These are phyloP conservation scores for Ophiostoma himal-ulmi DNA, from an alignment of 2,329 filamentous ascomycete genomes.

Conservation along the genomic window DNA sequence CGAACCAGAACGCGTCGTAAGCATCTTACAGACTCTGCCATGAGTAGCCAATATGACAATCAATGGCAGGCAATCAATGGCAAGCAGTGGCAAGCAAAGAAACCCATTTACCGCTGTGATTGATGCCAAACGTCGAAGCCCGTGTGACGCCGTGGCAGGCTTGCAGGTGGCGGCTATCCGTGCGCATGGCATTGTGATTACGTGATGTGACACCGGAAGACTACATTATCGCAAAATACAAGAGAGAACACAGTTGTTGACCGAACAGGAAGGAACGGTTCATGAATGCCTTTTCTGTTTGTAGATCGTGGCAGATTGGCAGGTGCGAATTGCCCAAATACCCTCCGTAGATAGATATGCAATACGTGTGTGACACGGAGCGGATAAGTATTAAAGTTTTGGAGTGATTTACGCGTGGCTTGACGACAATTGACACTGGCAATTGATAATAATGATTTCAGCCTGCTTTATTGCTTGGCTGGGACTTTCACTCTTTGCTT, in stretches of 20 bases:
- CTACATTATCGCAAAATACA: background rate
- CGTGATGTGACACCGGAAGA: background rate
- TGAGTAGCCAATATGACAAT: background rate
- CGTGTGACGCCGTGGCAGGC: background rate
- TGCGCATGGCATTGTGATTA: conserved; percentile 2
- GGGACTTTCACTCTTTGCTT: background rate
- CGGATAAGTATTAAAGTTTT: background rate
- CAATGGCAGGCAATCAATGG: background rate
- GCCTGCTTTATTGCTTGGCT: background rate
- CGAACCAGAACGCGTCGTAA: background rate
- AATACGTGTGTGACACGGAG: background rate
- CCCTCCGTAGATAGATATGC: background rate
- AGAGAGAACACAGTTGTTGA: background rate
- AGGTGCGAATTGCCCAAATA: background rate
- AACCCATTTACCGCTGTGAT: background rate
- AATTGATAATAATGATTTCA: background rate
- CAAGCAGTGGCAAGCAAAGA: background rate
- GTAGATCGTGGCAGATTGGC: background rate
- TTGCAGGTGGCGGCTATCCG: conserved; percentile 9
- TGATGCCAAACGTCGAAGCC: background rate
- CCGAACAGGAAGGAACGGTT: background rate
- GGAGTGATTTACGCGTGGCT: background rate
- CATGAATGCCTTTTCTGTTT: background rate
- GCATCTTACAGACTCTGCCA: background rate
- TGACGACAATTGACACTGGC: background rate